Percentiles rank a stretch among this genome's conserved stretches.
Conservation (phyloP, 139 green algal species). For the Micromonas commoda region DNA sequence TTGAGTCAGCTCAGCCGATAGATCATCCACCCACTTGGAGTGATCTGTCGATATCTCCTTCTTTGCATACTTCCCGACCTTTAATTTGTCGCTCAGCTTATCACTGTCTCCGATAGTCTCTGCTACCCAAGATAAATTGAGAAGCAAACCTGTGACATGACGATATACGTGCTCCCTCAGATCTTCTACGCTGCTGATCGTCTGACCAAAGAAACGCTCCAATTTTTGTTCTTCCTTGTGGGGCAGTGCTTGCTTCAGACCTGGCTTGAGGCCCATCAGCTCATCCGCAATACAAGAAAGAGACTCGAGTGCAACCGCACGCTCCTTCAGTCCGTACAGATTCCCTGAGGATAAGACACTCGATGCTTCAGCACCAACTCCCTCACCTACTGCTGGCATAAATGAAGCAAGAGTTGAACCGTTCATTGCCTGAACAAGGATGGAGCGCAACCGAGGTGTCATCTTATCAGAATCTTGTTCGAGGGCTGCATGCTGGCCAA, state of each 20-base stretch:
- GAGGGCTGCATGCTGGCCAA: constrained; percentile 10
- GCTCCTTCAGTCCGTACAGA: constrained; percentile 34
- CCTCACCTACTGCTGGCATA: not conserved
- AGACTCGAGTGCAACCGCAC: constrained; percentile 23
- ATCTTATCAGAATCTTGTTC: constrained; percentile 3
- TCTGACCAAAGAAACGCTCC: constrained; percentile 28
- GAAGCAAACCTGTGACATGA: constrained; percentile 1
- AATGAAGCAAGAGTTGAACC: not conserved
- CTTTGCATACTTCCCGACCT: constrained; percentile 4
- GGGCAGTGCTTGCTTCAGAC: constrained; percentile 9
- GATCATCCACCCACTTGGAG: constrained; percentile 5
- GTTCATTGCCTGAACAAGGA: not conserved
- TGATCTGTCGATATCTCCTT: not conserved
- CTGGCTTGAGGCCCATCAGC: constrained; percentile 13
- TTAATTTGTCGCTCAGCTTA: constrained; percentile 4
- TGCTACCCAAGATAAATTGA: not conserved
- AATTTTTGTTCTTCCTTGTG: not conserved
- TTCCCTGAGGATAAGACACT: constrained; percentile 26
- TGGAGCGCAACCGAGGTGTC: not conserved
- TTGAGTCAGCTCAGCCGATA: not conserved
- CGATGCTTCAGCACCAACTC: not conserved
- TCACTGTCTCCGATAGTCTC: constrained; percentile 10
- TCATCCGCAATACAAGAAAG: constrained; percentile 22
- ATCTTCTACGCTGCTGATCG: constrained; percentile 27
- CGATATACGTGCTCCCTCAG: constrained; percentile 32